A percentile compares a stretch with the other conserved stretches of the same genome.
phyloP scores from a whole-genome alignment of 208 protist species.

The Wallacemonas sp. region DNA sequence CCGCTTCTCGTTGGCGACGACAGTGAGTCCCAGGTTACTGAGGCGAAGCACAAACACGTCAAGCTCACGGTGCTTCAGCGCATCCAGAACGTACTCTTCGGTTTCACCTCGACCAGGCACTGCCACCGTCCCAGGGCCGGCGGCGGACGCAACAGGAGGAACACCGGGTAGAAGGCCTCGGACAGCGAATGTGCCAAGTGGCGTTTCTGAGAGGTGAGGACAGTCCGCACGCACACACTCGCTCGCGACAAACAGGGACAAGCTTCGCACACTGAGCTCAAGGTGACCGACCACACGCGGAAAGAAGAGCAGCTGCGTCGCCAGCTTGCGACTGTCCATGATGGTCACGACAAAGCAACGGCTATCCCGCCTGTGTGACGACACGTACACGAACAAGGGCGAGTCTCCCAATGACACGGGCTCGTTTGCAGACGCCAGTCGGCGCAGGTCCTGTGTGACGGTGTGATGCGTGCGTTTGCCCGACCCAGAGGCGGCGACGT shows the following conservation, averaged over 20 bases:
- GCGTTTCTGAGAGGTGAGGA: background rate
- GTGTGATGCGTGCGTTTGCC: background rate
- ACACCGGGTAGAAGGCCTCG: background rate
- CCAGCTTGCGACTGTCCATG: conserved; percentile 31
- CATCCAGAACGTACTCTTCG: conserved; percentile 20
- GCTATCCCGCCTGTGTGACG: conserved; percentile 16
- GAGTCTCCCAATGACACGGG: conserved; percentile 1
- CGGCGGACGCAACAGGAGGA: background rate
- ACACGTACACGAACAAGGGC: conserved; percentile 36
- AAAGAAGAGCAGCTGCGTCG: conserved; percentile 27
- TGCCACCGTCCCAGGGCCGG: too few relatives aligned
- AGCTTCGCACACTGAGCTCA: conserved; percentile 25
- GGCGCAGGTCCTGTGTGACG: conserved; percentile 1
- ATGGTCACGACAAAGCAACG: conserved; percentile 36
- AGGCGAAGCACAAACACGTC: conserved; percentile 58
- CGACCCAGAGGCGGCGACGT: background rate
- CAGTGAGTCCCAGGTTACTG: conserved; percentile 32
- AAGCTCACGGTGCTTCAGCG: conserved; percentile 23
- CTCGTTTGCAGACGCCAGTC: conserved; percentile 11
- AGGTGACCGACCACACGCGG: conserved; percentile 29
- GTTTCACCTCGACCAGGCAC: background rate
- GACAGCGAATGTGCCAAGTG: background rate
- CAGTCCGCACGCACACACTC: conserved; percentile 15
- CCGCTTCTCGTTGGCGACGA: conserved; percentile 49
- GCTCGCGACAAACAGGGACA: conserved; percentile 34